Conservation (phyloP, 106 monocot species). For the Dendrobium officinale region DNA sequence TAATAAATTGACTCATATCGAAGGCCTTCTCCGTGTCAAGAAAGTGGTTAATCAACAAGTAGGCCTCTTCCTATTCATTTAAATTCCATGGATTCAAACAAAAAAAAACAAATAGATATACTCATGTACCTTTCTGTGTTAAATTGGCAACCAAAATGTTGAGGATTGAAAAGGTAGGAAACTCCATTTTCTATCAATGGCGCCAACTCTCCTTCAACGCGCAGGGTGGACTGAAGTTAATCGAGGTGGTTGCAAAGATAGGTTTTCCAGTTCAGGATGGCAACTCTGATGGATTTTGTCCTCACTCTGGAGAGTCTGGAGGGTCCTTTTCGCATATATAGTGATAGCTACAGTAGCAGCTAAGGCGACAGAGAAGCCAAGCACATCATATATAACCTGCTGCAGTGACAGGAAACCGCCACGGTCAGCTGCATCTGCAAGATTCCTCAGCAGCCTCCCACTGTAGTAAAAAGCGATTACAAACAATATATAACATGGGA, state of each 20-base stretch:
- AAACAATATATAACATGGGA: too few relatives aligned
- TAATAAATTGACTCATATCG: too few relatives aligned
- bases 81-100: too few relatives aligned
- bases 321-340: slow-evolving; percentile 72
- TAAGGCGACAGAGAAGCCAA: slow-evolving; percentile 54
- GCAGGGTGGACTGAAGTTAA: background rate
- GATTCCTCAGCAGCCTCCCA: slow-evolving; percentile 56
- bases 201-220: too few relatives aligned
- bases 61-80: too few relatives aligned
- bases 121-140: too few relatives aligned
- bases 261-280: background rate
- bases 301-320: slow-evolving; percentile 65
- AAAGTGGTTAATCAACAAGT: too few relatives aligned
- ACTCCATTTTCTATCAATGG: too few relatives aligned
- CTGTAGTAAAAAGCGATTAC: slow-evolving; percentile 17
- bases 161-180: background rate
- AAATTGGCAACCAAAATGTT: background rate
- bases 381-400: slow-evolving; percentile 70
- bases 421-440: slow-evolving; percentile 60
- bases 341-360: slow-evolving; percentile 73
- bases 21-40: too few relatives aligned
- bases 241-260: background rate
- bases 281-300: slow-evolving; percentile 47
- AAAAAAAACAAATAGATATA: too few relatives aligned
- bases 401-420: slow-evolving; percentile 53